A percentile compares a stretch with the other conserved stretches of the same genome.
Conservation (phyloP, 345 rosid genomes). For the Syzygium aqueum region DNA sequence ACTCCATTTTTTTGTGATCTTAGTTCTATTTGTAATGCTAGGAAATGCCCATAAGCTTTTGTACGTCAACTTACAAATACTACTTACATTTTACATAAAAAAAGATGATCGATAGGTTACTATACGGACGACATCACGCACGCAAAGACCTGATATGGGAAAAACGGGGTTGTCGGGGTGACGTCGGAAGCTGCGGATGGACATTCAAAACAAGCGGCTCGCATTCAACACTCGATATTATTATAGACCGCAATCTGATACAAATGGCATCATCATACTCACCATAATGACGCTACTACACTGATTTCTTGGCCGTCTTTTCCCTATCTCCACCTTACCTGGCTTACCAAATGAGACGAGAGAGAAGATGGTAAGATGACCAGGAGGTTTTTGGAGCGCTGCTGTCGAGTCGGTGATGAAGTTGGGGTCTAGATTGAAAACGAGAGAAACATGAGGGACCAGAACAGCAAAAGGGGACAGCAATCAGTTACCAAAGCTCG, state of each 20-base stretch:
- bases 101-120: too few relatives aligned
- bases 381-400: background rate
- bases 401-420: background rate
- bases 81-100: too few relatives aligned
- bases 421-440: background rate
- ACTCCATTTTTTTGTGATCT: too few relatives aligned
- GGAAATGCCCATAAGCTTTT: too few relatives aligned
- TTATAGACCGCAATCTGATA: background rate
- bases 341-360: background rate
- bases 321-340: background rate
- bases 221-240: background rate
- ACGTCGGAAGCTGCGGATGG: too few relatives aligned
- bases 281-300: background rate
- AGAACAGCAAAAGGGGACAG: background rate
- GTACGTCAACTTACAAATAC: too few relatives aligned
- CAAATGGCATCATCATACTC: background rate
- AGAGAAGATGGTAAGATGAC: background rate
- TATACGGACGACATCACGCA: accelerated
- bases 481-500: background rate
- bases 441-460: too few relatives aligned
- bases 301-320: background rate
- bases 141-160: background rate
- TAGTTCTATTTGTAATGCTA: too few relatives aligned
- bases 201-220: background rate
- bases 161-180: background rate